Evolutionary conservation across 352 stramenopile species (phyloP).

Genomic region (Globisporangium echinulatum): DNA sequence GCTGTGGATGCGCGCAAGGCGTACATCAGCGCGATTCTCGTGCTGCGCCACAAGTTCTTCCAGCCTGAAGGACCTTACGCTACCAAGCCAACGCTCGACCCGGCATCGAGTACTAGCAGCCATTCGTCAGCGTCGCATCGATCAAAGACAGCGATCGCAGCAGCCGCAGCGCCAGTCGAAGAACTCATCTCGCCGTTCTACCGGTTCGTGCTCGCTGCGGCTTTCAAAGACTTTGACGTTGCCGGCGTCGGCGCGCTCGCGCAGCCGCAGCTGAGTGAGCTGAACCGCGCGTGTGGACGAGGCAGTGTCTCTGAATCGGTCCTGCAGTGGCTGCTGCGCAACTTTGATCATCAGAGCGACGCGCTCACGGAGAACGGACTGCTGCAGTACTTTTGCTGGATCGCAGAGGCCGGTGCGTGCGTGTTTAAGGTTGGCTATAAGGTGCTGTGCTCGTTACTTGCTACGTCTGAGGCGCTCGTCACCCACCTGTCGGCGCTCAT

Average conservation of each 20-base stretch:
- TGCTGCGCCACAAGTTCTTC: conserved; percentile 54
- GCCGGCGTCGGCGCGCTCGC: conserved; percentile 23
- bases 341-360: conserved; percentile 36
- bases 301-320: conserved; percentile 17
- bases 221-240: conserved; percentile 41
- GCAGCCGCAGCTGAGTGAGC: conserved; percentile 21
- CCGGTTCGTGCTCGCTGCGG: conserved; percentile 48
- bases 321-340: conserved; percentile 45
- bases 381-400: conserved; percentile 61
- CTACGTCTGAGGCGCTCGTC: background rate
- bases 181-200: conserved; percentile 55
- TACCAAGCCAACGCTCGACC: conserved; percentile 2
- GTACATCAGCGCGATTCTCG: conserved; percentile 42
- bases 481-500: background rate
- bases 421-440: background rate
- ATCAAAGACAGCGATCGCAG: too few relatives aligned
- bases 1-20: conserved; percentile 12
- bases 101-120: background rate
- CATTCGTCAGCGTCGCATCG: conserved; percentile 2
- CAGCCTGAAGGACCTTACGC: conserved; percentile 20
- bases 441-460: background rate
- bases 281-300: conserved; percentile 42
- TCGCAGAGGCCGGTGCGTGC: conserved; percentile 49
- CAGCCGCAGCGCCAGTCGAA: conserved; percentile 4
- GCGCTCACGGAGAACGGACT: conserved; percentile 50